Percentiles rank a stretch among this genome's conserved stretches.
phyloP scores from a whole-genome alignment of 2,329 filamentous ascomycete species.

The Cladophialophora carrionii region DNA sequence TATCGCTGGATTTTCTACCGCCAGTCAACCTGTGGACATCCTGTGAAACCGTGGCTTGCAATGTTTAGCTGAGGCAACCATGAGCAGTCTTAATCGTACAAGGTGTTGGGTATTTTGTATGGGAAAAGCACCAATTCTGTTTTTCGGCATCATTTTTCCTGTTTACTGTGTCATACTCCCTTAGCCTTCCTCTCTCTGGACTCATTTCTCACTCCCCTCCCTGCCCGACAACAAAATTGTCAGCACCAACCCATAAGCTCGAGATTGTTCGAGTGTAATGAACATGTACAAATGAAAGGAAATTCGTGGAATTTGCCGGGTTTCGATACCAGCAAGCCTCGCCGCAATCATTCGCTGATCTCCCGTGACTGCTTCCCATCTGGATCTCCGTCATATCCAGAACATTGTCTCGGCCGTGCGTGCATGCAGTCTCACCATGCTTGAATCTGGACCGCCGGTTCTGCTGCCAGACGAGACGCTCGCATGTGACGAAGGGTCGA shows the following conservation, averaged over 20 bases:
- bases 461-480: background rate
- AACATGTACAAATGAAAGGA: background rate
- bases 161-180: background rate
- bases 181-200: background rate
- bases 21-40: background rate
- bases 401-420: slow-evolving; percentile 3
- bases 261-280: background rate
- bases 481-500: slow-evolving; percentile 49
- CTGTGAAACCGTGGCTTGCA: background rate
- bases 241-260: background rate
- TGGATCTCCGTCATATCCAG: background rate
- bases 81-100: background rate
- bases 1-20: background rate
- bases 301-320: background rate
- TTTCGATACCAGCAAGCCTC: background rate
- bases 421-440: slow-evolving; percentile 1
- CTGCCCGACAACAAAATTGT: background rate
- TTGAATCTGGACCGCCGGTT: background rate
- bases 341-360: background rate
- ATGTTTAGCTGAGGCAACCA: background rate
- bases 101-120: background rate
- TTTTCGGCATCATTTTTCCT: background rate
- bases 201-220: background rate
- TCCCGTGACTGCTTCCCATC: background rate
- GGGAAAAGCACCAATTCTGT: background rate